Evolutionary conservation across 345 rosid species (phyloP).

Genomic region (Salix suchowensis): DNA sequence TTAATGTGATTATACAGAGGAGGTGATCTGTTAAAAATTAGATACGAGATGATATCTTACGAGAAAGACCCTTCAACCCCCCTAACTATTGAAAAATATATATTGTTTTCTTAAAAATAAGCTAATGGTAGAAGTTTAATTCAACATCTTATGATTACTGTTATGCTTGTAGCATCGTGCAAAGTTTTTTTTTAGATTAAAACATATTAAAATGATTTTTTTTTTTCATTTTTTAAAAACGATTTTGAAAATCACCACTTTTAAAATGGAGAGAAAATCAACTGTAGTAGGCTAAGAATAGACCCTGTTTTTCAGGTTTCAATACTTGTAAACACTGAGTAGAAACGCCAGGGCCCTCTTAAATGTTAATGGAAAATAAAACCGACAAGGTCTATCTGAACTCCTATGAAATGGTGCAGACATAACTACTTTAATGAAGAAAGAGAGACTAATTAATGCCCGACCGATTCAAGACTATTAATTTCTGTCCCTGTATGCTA

Average conservation of each 20-base stretch:
- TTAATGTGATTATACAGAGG: neutral
- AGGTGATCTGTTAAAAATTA: neutral
- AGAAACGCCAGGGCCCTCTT: neutral
- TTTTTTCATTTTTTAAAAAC: too few species aligned
- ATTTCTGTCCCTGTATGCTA: neutral
- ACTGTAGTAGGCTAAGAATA: too few species aligned
- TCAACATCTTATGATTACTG: too few species aligned
- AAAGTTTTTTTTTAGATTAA: too few species aligned
- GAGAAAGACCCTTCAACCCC: neutral
- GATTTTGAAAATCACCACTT: too few species aligned
- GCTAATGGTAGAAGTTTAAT: too few species aligned
- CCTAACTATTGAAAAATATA: neutral
- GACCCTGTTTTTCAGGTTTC: neutral
- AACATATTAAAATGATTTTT: too few species aligned
- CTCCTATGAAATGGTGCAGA: too few species aligned
- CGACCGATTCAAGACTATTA: neutral
- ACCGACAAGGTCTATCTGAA: neutral
- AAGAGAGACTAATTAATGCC: neutral
- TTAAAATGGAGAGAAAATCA: too few species aligned
- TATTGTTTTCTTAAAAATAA: too few species aligned
- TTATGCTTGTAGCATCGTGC: too few species aligned
- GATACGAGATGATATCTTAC: neutral
- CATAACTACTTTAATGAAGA: neutral
- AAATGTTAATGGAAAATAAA: neutral
- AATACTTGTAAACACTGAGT: neutral